A percentile compares a stretch with the other conserved stretches of the same genome.
Conservation (phyloP, 176 grass and related monocot genomes). For the Carex scoparia region DNA sequence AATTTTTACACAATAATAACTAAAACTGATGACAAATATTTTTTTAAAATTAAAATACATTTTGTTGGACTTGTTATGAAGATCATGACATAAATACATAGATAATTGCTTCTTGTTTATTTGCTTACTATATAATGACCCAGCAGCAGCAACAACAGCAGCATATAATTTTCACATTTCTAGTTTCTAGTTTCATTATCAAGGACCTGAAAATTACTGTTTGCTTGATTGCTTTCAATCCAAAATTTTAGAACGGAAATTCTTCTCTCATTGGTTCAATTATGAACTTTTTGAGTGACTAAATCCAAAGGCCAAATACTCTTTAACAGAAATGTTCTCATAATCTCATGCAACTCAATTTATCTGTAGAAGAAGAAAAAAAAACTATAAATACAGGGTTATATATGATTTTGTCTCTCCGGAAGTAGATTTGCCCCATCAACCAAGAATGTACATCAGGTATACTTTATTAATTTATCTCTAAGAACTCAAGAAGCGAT, state of each 20-base stretch:
- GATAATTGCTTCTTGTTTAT: background rate
- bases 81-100: background rate
- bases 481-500: conserved; percentile 51
- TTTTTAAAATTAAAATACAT: too few species aligned
- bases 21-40: too few species aligned
- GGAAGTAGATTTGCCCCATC: conserved; percentile 17
- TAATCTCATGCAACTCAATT: background rate
- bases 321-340: background rate
- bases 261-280: background rate
- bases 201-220: background rate
- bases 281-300: background rate
- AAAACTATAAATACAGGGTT: conserved; percentile 21
- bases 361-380: background rate
- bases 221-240: background rate
- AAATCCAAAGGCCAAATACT: background rate
- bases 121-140: background rate
- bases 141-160: background rate
- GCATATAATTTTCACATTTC: background rate
- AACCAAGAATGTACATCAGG: conserved; percentile 19
- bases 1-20: too few species aligned
- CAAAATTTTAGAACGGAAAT: background rate
- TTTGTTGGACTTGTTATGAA: too few species aligned
- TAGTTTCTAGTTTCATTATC: background rate
- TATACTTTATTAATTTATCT: background rate
- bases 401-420: conserved; percentile 1